These are phyloP conservation scores for Eurotiales sp. DNA, from an alignment of 2,329 filamentous ascomycete species.

Conservation along the genomic window DNA sequence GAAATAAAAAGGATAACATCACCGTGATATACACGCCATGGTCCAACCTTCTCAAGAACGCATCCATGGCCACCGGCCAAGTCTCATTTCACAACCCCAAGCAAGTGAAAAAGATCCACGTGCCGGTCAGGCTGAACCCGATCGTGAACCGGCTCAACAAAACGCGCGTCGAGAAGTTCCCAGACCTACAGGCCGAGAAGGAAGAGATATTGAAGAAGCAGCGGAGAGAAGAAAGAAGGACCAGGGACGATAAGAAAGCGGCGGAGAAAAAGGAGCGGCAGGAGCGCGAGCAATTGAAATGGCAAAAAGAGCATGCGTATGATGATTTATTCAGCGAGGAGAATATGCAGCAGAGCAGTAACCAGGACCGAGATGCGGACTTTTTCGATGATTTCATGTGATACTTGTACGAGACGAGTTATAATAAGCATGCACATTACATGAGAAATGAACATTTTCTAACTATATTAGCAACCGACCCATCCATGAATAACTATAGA, in stretches of 20 bases:
- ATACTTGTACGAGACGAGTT: too few relatives aligned
- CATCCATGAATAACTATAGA: too few relatives aligned
- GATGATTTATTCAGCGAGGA: slow-evolving; percentile 87
- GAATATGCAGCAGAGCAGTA: slow-evolving; percentile 71
- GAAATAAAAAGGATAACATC: slow-evolving; percentile 98
- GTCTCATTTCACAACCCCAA: slow-evolving; percentile 90
- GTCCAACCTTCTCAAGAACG: slow-evolving; percentile 93
- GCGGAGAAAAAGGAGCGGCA: slow-evolving; percentile 50
- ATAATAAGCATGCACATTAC: too few relatives aligned
- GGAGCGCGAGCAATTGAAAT: slow-evolving; percentile 84
- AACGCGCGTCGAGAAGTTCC: slow-evolving; percentile 83
- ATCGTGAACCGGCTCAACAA: slow-evolving; percentile 98
- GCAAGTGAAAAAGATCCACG: slow-evolving; percentile 75
- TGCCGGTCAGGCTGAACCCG: slow-evolving; percentile 75
- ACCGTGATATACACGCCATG: slow-evolving; percentile 97
- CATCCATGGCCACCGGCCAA: slow-evolving; percentile 91
- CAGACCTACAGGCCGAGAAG: slow-evolving; percentile 77
- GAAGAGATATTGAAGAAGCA: slow-evolving; percentile 71
- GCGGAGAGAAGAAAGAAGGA: slow-evolving; percentile 60
- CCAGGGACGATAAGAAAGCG: slow-evolving; percentile 36
- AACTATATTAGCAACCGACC: too few relatives aligned
- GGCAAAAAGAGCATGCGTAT: slow-evolving; percentile 96
- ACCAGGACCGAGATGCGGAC: slow-evolving; percentile 73
- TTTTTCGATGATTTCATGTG: slow-evolving; percentile 93
- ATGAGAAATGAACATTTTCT: too few relatives aligned